Base-by-base conservation (phyloP, 2,329 filamentous ascomycete genomes). In the Arthrocladium fulminans region DNA sequence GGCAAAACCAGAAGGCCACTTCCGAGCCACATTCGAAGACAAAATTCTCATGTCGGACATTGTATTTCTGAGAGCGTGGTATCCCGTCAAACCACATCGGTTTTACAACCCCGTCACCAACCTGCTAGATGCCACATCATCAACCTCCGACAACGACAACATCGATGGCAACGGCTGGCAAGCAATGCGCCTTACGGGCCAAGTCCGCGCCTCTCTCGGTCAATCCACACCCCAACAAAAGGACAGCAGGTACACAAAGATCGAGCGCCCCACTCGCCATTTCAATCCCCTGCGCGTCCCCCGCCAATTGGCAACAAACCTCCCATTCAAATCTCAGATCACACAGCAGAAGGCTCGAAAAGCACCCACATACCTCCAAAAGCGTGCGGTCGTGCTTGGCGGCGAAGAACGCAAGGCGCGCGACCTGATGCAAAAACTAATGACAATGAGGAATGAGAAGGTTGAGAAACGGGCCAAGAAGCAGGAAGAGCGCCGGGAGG, bases 31-130 rank as follows among this genome's bases (percentile, higher is more conserved):
- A 0, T 98, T 98, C 59, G 92, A 98, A 67, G 92, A 98, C 76
- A 98, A 97, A 73, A 87, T 98, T 53, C 76, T 98, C 45, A 88
- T 95, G 78, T 88, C 83, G 66, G 92, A 98, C 65, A 94, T 98
- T 57, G 86, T 97, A 53, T 97, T 98, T 73, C 71, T 98, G 32
- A 80, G 92, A 42, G 90, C 92, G 1, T 98, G 94, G 94, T 97
- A 94, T 67, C 88, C 92, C 8, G 83, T 98, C 67, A 88, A 88
- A 62, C 92, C 92, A 1, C 88, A 88, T 67, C 83, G 89, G 50
- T 98, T 95, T 77, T 96, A 96, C 74, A 96, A 97, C 67, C 86
- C 88, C 1, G 89, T 94, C 47, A 92, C 88, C 51, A 95, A 98
- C 67, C 78, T 97, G 32, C 76, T 97, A 51, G 87, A 86, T 52